Percentiles rank a stretch among this genome's conserved stretches.
Evolutionary conservation across 192 early-diverging fungal genomes (phyloP).

Genomic region (Coemansia umbellata): DNA sequence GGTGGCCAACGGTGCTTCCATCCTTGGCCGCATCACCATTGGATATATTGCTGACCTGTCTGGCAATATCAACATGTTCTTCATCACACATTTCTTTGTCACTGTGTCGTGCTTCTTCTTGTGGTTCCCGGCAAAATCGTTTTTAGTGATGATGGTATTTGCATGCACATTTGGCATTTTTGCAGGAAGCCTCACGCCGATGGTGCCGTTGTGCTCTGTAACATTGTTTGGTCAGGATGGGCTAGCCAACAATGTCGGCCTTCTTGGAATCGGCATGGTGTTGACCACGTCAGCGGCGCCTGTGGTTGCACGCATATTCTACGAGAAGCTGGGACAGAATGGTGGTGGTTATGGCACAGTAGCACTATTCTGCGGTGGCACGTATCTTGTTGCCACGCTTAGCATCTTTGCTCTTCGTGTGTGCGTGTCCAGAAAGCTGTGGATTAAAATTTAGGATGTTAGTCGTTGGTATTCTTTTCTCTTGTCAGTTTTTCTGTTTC

Average conservation of each 20-base stretch:
- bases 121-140: constrained; percentile 53
- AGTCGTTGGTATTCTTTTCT: not conserved
- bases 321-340: constrained; percentile 48
- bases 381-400: constrained; percentile 44
- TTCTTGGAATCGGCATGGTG: constrained; percentile 50
- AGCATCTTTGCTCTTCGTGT: constrained; percentile 49
- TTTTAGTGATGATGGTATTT: constrained; percentile 49
- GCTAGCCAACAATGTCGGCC: constrained; percentile 47
- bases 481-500: not conserved
- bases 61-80: constrained; percentile 53
- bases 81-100: constrained; percentile 45
- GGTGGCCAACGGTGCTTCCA: constrained; percentile 62
- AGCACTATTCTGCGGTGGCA: constrained; percentile 47
- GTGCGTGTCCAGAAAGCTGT: constrained; percentile 37
- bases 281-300: constrained; percentile 47
- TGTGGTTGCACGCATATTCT: constrained; percentile 42
- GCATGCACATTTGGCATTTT: constrained; percentile 49
- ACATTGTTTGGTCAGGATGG: constrained; percentile 52
- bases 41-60: constrained; percentile 62
- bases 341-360: constrained; percentile 46
- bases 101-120: constrained; percentile 46
- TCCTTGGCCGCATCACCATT: constrained; percentile 59
- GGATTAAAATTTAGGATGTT: constrained; percentile 30
- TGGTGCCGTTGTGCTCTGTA: constrained; percentile 51
- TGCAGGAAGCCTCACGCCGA: constrained; percentile 49